Evolutionary conservation across 2,329 filamentous ascomycete species (phyloP), one percentile per base, ranked within the genome.

Genomic region (Exophiala phaeomuriformis): DNA sequence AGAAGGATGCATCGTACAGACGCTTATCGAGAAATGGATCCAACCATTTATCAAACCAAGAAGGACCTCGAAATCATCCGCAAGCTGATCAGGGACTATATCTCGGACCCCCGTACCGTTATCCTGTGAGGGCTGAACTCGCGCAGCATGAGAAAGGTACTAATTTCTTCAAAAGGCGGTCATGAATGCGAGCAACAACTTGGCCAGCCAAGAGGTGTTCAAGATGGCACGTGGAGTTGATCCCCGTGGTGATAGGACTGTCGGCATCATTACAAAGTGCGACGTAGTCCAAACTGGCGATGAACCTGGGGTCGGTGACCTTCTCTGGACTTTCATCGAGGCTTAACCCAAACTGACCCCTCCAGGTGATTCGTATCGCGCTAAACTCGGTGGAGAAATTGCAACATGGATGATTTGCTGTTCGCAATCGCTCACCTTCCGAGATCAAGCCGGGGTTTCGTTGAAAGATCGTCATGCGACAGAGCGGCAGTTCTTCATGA

Each of bases 181-280:
- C 0, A 60, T 77, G 2, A 71, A 69, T 3, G 74, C 72, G 0
- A 69, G 68, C 9, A 72, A 71, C 41, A 71, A 75, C 49, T 64
- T 67, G 52, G 67, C 68, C 0, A 72, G 72, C 49, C 73, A 77
- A 49, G 63, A 61, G 1, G 70, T 76, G 6, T 52, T 76, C 0
- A 62, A 63, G 1, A 64, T 69, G 32, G 71, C 72, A 0, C 60
- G 65, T 28, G 56, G 64, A 2, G 47, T 68, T 12, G 70, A 73
- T 55, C 64, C 64, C 1, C 8, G 68, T 1, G 67, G 68, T 9
- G 55, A 67, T 12, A 61, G 71, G 42, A 72, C 70, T 0, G 58
- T 78, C 0, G 75, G 72, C 1, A 68, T 78, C 30, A 70, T 78
- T 37, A 78, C 75, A 0, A 75, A 77, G 39, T 71, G 72, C 0